Base-by-base conservation (phyloP, 2,329 filamentous ascomycete species). In the Alternaria ethzedia region DNA sequence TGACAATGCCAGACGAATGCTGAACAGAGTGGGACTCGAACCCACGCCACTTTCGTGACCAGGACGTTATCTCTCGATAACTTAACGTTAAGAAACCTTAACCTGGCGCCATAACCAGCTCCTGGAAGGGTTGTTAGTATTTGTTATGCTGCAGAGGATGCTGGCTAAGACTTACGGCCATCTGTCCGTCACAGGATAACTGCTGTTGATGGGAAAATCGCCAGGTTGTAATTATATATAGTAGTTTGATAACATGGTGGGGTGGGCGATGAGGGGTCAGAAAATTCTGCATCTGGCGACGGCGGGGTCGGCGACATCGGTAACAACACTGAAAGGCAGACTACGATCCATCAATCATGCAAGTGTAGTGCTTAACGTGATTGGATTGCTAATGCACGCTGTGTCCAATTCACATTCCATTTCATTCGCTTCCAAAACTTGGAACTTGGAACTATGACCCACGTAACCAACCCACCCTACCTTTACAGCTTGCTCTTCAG, bases 21-120 rank as follows among this genome's bases (percentile, higher is more conserved):
- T 79, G 77, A 79, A 77, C 75, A 78, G 77, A 78, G 76, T 77
- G 76, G 75, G 77, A 79, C 76, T 79, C 72, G 76, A 78, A 79
- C 77, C 75, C 77, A 78, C 77, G 77, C 77, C 75, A 76, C 75
- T 21, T 21, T 26, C 25, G 25, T 26, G 25, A 26, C 25, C 25
- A 26, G 25, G 25, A 26, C n/a, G n/a, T n/a, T n/a, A n/a, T n/a
- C n/a, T n/a, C n/a, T n/a, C n/a, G n/a, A n/a, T n/a, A n/a, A n/a
- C n/a, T 8, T 25, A 59, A n/a, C 68, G 63, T 59, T 63, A 61
- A 74, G 71, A 62, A 54, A 61, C 72, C 72, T 73, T 75, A 75
- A 75, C 72, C 72, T 75, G 71, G 72, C 72, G 72, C 72, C 72
- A 75, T 75, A 75, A 75, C 72, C 72, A 75, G 72, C 32, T 36